phyloP scores from a whole-genome alignment of 129 eudicot genomes.

The Rutidosis leptorrhynchoides region DNA sequence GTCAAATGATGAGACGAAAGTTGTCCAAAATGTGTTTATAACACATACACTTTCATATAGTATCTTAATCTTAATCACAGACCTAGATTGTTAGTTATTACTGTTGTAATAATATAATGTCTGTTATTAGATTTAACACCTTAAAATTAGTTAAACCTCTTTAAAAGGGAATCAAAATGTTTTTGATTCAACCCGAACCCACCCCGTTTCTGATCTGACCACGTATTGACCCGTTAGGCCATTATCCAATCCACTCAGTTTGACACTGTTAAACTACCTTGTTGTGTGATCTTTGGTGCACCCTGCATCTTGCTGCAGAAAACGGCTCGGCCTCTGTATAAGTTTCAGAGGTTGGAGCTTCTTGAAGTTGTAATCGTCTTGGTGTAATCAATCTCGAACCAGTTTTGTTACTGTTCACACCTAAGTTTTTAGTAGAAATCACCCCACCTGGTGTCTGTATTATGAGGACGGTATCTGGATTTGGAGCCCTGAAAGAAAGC shows the following conservation, averaged over 20 bases:
- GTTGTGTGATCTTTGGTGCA: constrained; percentile 44
- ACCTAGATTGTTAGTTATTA: not conserved
- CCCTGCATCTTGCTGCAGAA: constrained; percentile 90
- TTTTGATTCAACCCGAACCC: not conserved
- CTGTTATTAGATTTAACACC: not conserved
- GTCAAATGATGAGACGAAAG: not conserved
- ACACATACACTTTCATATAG: not conserved
- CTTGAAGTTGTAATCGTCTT: constrained; percentile 56
- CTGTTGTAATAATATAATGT: not conserved
- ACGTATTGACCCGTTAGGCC: not conserved
- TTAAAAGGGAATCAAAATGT: not conserved
- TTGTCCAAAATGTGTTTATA: not conserved
- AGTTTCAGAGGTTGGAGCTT: constrained; percentile 45
- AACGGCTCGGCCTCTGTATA: constrained; percentile 58
- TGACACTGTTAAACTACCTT: constrained; percentile 38
- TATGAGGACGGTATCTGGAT: constrained; percentile 85
- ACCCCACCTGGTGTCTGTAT: constrained; percentile 85
- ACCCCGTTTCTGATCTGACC: not conserved
- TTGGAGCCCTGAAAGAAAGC: constrained; percentile 72
- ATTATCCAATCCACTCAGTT: not conserved
- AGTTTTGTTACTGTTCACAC: constrained; percentile 47
- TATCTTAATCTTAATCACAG: not conserved
- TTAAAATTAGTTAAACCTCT: not conserved
- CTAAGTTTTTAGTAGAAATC: constrained; percentile 62
- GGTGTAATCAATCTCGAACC: constrained; percentile 84